Evolutionary conservation across 352 stramenopile species (phyloP).

Genomic region (Phytophthora melonis): DNA sequence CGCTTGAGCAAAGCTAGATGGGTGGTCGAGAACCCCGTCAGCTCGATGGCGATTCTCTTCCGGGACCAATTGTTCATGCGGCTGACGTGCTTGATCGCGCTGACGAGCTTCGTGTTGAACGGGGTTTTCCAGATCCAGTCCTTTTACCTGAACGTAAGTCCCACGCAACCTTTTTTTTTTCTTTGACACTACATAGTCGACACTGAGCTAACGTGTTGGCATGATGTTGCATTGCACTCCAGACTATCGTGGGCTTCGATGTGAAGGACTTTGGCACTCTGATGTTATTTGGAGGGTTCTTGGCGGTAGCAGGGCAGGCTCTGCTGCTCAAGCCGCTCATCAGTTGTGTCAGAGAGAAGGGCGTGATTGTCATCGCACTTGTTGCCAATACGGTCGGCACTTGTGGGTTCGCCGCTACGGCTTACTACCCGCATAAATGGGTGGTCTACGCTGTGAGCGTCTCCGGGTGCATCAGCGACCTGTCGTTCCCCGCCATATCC

Average conservation of each 20-base stretch:
- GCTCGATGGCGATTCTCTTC: constrained; percentile 73
- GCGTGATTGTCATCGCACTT: constrained; percentile 73
- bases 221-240: not conserved
- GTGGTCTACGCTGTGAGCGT: constrained; percentile 61
- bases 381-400: constrained; percentile 51
- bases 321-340: constrained; percentile 75
- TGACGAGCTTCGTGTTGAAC: constrained; percentile 73
- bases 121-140: constrained; percentile 69
- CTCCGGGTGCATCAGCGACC: constrained; percentile 58
- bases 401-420: constrained; percentile 46
- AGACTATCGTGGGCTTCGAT: constrained; percentile 75
- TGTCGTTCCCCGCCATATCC: constrained; percentile 72
- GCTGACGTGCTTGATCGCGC: constrained; percentile 69
- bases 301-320: constrained; percentile 65
- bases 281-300: constrained; percentile 66
- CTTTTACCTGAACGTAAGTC: constrained; percentile 77
- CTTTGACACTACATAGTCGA: constrained; percentile 1
- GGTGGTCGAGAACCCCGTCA: constrained; percentile 65
- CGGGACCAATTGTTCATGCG: constrained; percentile 68
- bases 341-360: constrained; percentile 62
- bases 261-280: constrained; percentile 69
- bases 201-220: constrained; percentile 8
- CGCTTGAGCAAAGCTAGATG: constrained; percentile 41
- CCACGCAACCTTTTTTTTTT: not conserved
- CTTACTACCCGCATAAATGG: constrained; percentile 68